phyloP scores from a whole-genome alignment of 2,329 filamentous ascomycete genomes.

The Emmonsia crescens region DNA sequence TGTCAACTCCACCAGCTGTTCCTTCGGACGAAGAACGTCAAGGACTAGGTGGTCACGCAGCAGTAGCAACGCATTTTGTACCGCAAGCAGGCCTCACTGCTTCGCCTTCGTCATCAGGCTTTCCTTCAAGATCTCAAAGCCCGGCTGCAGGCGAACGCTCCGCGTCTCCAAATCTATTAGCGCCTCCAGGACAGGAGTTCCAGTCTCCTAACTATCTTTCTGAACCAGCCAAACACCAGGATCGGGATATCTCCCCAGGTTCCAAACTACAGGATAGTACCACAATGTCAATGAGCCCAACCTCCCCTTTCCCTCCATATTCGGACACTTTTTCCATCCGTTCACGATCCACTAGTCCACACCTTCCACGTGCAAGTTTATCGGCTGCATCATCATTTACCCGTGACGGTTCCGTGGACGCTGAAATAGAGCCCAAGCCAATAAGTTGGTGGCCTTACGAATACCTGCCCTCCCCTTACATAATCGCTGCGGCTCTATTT shows the following conservation, averaged over 20 bases:
- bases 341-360: constrained; percentile 45
- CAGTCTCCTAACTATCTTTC: constrained; percentile 28
- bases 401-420: constrained; percentile 34
- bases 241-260: constrained; percentile 23
- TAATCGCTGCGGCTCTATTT: constrained; percentile 65
- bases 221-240: constrained; percentile 9
- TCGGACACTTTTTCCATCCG: constrained; percentile 43
- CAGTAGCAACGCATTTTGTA: neutral
- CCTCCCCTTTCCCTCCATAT: constrained; percentile 58
- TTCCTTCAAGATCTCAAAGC: constrained; percentile 24
- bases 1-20: constrained; percentile 24
- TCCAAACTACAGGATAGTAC: constrained; percentile 7
- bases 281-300: constrained; percentile 24
- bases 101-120: constrained; percentile 26
- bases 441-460: constrained; percentile 74
- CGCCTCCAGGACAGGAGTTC: constrained; percentile 32
- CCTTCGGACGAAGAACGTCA: constrained; percentile 12
- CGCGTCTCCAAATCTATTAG: constrained; percentile 32
- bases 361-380: constrained; percentile 42
- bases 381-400: constrained; percentile 37
- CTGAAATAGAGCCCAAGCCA: constrained; percentile 24
- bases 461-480: constrained; percentile 59
- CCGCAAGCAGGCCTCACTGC: constrained; percentile 16
- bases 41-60: constrained; percentile 2
- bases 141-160: constrained; percentile 19